A percentile compares a stretch with the other conserved stretches of the same genome.
Conservation (phyloP, 2,329 filamentous ascomycete species). For the Aspergillus costaricaensis region DNA sequence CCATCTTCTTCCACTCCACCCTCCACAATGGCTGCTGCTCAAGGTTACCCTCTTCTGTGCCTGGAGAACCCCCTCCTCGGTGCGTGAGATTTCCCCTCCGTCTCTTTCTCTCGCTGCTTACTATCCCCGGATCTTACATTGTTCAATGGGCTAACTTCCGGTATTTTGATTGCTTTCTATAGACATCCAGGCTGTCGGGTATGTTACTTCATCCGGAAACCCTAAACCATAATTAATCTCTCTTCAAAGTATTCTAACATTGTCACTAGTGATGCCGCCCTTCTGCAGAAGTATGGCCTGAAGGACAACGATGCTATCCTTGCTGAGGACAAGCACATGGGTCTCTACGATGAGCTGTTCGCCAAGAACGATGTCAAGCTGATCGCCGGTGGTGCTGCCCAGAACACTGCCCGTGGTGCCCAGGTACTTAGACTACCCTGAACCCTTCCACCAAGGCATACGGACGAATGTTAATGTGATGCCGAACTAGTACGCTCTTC, state of each 20-base stretch:
- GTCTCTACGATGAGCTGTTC: conserved; percentile 82
- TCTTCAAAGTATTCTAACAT: conserved; percentile 10
- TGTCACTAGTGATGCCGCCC: conserved; percentile 67
- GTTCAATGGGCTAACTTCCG: conserved; percentile 21
- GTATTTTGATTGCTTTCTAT: conserved; percentile 3
- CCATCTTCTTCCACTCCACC: not conserved
- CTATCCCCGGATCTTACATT: not conserved
- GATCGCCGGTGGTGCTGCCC: conserved; percentile 92
- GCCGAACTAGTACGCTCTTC: conserved; percentile 73
- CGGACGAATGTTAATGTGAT: conserved; percentile 15
- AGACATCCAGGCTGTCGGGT: conserved; percentile 88
- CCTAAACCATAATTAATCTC: not conserved
- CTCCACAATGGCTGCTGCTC: conserved; percentile 67
- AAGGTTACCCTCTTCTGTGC: conserved; percentile 86
- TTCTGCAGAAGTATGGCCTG: conserved; percentile 88
- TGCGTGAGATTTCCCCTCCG: conserved; percentile 38
- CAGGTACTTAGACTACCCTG: conserved; percentile 53
- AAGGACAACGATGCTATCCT: conserved; percentile 98
- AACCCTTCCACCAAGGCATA: not conserved
- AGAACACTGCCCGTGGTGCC: conserved; percentile 95
- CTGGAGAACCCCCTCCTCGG: conserved; percentile 97
- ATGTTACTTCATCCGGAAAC: conserved; percentile 30
- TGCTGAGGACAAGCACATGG: conserved; percentile 85
- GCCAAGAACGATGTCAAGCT: conserved; percentile 90
- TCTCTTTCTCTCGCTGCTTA: not conserved